phyloP scores from a whole-genome alignment of 2,329 filamentous ascomycete genomes.

The Colletotrichum viniferum region DNA sequence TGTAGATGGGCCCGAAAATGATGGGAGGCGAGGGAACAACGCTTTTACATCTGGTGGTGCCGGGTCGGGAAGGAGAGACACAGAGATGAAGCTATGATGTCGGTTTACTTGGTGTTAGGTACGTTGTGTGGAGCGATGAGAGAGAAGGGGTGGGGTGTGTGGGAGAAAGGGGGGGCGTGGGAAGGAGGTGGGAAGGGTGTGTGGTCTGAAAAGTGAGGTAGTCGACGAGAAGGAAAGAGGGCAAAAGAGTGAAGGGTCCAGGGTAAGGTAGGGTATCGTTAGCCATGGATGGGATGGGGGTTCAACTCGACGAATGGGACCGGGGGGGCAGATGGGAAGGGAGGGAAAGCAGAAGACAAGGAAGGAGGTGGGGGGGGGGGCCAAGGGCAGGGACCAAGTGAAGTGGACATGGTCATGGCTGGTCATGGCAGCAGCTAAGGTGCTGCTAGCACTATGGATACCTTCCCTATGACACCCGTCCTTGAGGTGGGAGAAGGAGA shows the following conservation, averaged over 20 bases:
- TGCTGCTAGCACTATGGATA: background rate
- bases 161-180: background rate
- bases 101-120: conserved; percentile 19
- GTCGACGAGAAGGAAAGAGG: background rate
- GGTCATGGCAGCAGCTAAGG: background rate
- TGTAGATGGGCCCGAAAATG: background rate
- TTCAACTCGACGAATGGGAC: background rate
- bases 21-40: conserved; percentile 24
- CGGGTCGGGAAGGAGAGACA: conserved; percentile 21
- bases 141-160: background rate
- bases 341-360: background rate
- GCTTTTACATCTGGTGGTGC: conserved; percentile 24
- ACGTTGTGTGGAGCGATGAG: conserved; percentile 20
- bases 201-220: background rate
- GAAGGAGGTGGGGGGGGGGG: background rate
- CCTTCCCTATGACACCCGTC: background rate
- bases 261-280: conserved; percentile 5
- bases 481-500: background rate
- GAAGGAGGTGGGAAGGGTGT: background rate
- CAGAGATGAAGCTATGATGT: conserved; percentile 25
- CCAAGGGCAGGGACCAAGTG: background rate
- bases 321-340: background rate
- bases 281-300: conserved; percentile 7
- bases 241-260: conserved; percentile 11
- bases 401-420: background rate